These are phyloP conservation scores for Colletotrichum filicis DNA, from an alignment of 2,329 filamentous ascomycete species.

Conservation along the genomic window DNA sequence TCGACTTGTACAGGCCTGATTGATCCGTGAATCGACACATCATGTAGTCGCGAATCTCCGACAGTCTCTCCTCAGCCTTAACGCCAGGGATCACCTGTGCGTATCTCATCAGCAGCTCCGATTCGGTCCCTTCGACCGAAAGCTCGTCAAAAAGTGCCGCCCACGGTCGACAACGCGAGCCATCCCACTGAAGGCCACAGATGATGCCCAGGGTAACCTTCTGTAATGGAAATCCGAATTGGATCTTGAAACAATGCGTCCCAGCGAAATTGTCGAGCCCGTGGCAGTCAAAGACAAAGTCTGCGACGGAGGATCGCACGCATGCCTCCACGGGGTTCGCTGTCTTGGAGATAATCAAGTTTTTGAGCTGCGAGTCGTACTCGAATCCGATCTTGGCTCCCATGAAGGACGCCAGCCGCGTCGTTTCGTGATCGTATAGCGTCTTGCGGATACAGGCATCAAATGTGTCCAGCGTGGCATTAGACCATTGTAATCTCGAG, in stretches of 20 bases:
- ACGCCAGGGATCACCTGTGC: background rate
- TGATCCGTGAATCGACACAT: background rate
- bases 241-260: background rate
- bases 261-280: background rate
- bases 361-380: background rate
- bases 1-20: background rate
- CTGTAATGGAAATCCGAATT: background rate
- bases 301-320: background rate
- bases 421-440: background rate
- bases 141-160: background rate
- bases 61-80: background rate
- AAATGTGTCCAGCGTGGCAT: background rate
- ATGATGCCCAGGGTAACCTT: background rate
- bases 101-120: background rate
- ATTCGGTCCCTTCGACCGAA: background rate
- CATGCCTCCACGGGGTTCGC: background rate
- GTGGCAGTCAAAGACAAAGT: background rate
- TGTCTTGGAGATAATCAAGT: background rate
- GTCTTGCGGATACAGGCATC: background rate
- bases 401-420: background rate
- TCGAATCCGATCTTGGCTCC: conserved; percentile 2
- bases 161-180: background rate
- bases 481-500: background rate
- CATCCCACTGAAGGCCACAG: conserved; percentile 2
- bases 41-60: background rate